Evolutionary conservation across 2,329 filamentous ascomycete species (phyloP), one percentile per base, ranked within the genome.

Genomic region (Epichloe scottii): DNA sequence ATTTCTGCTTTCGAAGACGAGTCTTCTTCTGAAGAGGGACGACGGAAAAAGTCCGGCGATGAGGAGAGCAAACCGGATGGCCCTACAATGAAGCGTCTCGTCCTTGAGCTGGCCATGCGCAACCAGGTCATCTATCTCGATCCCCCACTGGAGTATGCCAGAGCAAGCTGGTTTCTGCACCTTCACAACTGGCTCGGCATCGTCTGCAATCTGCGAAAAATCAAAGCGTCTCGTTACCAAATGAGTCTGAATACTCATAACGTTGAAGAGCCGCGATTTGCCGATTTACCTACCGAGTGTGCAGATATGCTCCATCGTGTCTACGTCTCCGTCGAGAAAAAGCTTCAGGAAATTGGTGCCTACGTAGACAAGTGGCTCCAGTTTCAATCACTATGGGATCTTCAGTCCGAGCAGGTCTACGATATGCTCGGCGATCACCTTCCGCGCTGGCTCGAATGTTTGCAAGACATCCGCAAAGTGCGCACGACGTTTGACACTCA

Each of bases 291-390:
- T 1, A 81, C 84, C 52, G 81, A 86, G 62, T 97, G 91, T 66
- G 87, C 89, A 19, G 79, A 84, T 45, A 80, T 86, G 52, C 77
- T 98, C 19, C 79, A 82, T 44, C 78, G 84, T 54, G 90, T 95
- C 1, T 96, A 97, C 64, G 77, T 77, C 35, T 83, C 85, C 0
- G 79, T 98, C 10, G 90, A 97, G 67, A 81, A 80, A 57, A 95
- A 93, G 68, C 71, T 98, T 4, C 75, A 77, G 15, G 82, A 86
- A 42, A 88, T 97, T 34, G 81, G 86, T 38, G 75, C 76, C 4
- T 98, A 98, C 59, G 89, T 98, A 10, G 89, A 96, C 64, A 94
- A 97, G 68, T 98, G 93, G 93, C 76, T 98, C 44, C 93, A 96
- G 60, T 98, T 97, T 69, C 93, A 98, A 68, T 97, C 91, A 6